A percentile compares a stretch with the other conserved stretches of the same genome.
Conservation (phyloP, 2,329 filamentous ascomycete genomes). For the Trichoderma sp. region DNA sequence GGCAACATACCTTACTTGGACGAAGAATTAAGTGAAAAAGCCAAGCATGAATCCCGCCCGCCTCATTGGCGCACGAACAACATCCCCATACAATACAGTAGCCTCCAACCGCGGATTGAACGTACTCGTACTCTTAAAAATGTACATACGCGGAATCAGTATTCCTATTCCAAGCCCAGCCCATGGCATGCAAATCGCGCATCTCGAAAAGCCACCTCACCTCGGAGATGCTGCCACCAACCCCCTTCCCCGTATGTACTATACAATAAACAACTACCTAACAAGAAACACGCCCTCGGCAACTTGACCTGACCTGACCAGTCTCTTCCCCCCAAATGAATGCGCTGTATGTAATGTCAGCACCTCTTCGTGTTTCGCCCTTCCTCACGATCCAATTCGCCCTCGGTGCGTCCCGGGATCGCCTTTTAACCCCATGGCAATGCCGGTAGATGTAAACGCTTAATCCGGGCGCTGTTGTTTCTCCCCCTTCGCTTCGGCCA, state of each 20-base stretch:
- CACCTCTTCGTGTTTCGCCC: not conserved
- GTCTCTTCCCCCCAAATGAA: not conserved
- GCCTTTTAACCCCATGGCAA: constrained; percentile 17
- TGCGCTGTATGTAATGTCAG: not conserved
- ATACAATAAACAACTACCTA: not conserved
- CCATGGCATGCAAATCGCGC: constrained; percentile 2
- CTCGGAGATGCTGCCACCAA: constrained; percentile 14
- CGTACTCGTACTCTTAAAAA: not conserved
- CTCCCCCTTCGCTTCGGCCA: not conserved
- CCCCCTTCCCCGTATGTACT: not conserved
- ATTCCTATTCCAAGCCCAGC: not conserved
- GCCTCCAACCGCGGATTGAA: not conserved
- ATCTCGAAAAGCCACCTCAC: not conserved
- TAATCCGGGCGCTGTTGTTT: not conserved
- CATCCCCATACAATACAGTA: not conserved
- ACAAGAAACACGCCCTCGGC: not conserved
- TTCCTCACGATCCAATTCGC: constrained; percentile 11
- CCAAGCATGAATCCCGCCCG: not conserved
- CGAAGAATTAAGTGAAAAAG: not conserved
- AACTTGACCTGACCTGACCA: not conserved
- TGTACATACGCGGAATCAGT: not conserved
- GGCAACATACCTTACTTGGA: not conserved
- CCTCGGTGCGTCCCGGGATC: constrained; percentile 21
- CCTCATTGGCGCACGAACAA: not conserved
- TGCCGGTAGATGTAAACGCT: constrained; percentile 20